These are phyloP conservation scores for Agastache rugosa DNA, from an alignment of 257 asterid genomes.

Conservation along the genomic window DNA sequence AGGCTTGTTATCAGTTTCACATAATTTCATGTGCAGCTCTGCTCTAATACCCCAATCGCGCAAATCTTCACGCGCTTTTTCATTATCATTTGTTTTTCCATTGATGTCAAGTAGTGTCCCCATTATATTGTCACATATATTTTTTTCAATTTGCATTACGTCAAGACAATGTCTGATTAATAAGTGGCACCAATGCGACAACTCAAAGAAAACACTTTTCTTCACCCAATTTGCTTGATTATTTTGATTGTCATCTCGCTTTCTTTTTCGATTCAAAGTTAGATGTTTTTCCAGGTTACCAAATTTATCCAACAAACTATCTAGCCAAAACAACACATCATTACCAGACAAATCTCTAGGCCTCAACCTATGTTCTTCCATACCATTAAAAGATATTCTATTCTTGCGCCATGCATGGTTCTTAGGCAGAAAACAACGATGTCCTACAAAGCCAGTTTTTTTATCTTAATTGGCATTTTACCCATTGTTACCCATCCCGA, in stretches of 20 bases:
- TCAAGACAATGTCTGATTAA: neutral
- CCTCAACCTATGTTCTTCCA: neutral
- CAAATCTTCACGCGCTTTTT: constrained; percentile 26
- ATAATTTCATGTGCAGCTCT: constrained; percentile 6
- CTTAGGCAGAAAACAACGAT: neutral
- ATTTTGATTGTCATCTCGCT: neutral
- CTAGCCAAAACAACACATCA: neutral
- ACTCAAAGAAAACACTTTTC: neutral
- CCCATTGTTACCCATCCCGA: constrained; percentile 11
- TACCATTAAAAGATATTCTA: constrained; percentile 15
- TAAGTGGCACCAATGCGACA: neutral
- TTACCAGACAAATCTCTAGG: constrained; percentile 1
- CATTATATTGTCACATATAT: constrained; percentile 1
- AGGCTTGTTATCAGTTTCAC: neutral
- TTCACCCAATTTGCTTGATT: constrained; percentile 4
- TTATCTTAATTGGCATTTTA: neutral
- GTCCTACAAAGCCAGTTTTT: neutral
- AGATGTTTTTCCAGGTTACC: neutral
- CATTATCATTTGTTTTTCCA: constrained; percentile 22
- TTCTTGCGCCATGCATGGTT: constrained; percentile 15
- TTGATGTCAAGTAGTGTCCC: constrained; percentile 26
- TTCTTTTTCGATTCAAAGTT: neutral
- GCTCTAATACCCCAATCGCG: constrained; percentile 22
- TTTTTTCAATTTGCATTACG: neutral
- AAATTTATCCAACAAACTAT: neutral